phyloP scores from a whole-genome alignment of 345 rosid species.

The Salix caprea region DNA sequence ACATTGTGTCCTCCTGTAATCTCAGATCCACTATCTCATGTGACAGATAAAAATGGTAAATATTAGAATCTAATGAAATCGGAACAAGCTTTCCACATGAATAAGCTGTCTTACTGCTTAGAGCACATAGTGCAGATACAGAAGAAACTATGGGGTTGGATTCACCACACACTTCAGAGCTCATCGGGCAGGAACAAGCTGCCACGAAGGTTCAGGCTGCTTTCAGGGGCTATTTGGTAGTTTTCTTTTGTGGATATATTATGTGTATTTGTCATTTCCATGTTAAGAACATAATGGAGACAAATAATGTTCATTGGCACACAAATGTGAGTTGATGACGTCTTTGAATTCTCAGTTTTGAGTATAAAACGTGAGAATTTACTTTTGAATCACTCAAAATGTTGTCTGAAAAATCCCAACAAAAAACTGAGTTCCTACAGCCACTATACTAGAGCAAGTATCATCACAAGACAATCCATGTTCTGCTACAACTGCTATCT shows the following conservation, averaged over 20 bases:
- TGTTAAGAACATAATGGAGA: neutral
- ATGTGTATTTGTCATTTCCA: neutral
- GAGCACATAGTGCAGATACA: constrained; percentile 1
- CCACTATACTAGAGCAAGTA: no score
- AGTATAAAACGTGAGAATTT: no score
- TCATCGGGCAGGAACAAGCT: constrained; percentile 48
- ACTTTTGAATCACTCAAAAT: no score
- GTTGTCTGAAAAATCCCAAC: no score
- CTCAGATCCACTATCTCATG: neutral
- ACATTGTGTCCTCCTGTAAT: neutral
- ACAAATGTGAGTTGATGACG: no score
- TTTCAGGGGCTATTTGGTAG: constrained; percentile 69
- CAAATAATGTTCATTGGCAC: neutral
- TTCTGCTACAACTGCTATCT: no score
- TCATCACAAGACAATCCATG: no score
- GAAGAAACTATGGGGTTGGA: constrained; percentile 21
- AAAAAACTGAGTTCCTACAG: no score
- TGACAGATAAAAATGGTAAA: neutral
- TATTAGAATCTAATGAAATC: constrained; percentile 12
- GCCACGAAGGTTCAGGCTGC: constrained; percentile 66
- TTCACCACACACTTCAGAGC: constrained; percentile 39
- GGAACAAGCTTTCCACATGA: constrained; percentile 23
- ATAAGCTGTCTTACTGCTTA: neutral
- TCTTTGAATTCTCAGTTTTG: no score
- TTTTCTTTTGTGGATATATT: constrained; percentile 7